Base-by-base conservation (phyloP, 805 yeast species). In the Suhomyces sp. region DNA sequence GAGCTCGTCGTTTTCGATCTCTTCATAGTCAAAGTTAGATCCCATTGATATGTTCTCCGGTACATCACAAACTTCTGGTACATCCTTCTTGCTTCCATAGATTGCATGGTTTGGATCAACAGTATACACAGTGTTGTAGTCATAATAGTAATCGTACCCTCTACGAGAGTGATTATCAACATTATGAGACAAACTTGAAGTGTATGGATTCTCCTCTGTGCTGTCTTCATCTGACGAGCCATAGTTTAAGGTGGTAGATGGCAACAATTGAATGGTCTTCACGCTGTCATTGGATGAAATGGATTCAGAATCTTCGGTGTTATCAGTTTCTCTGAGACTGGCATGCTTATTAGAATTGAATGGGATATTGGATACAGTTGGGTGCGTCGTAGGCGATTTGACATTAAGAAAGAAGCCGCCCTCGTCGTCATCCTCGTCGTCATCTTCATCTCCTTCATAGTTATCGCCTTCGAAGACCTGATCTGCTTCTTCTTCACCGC, bases 181-280 rank as follows among this genome's bases (percentile, higher is more conserved):
- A 63, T 87, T 86, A 69, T 88, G 94, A 1, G 90, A 84, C 48
- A 86, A 79, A 64, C 85, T 77, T 57, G 81, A 65, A 10, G 78
- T 74, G 62, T 75, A 75, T 1, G 77, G 77, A 54, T 73, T 75
- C 53, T 82, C 86, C 46, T 81, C 86, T 53, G 84, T 87, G 56
- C 85, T 84, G 51, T 80, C 82, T 54, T 81, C 85, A 50, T 81
- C 85, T 6, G 80, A 74, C 4, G 88, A 82, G 6, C 90, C 89
- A 65, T 83, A 83, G 65, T 92, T 91, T 51, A 93, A 79, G 0
- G 90, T 84, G 0, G 98, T 91, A 2, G 97, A 85, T 2, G 98
- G 97, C 49, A 93, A 71, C 44, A 84, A 75, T 36, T 90, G 90
- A 57, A 92, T 91, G 44, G 81, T 80, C 49, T 66, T 56, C 12